phyloP scores from a whole-genome alignment of 768 basidiomycete species.

The Kwoniella mangroviensis region DNA sequence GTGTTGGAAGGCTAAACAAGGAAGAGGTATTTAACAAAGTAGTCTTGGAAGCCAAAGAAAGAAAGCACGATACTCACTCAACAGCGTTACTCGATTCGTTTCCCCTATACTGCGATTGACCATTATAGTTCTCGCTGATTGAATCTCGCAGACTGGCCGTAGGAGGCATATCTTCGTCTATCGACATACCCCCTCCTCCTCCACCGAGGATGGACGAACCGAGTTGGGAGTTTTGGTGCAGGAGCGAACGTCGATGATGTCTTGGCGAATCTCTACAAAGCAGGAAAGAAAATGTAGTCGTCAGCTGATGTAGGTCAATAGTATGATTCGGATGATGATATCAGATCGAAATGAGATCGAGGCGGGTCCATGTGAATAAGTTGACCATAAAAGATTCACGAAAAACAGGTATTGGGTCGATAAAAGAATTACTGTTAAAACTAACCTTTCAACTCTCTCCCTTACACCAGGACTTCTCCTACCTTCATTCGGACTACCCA shows the following conservation, averaged over 20 bases:
- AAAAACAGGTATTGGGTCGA: too few species aligned
- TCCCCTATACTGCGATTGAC: background rate
- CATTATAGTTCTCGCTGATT: background rate
- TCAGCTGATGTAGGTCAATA: constrained; percentile 4
- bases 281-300: background rate
- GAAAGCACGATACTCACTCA: constrained; percentile 26
- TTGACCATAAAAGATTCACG: too few species aligned
- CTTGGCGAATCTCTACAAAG: constrained; percentile 17
- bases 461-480: constrained; percentile 36
- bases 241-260: constrained; percentile 15
- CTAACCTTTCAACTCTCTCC: constrained; percentile 31
- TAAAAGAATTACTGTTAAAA: background rate
- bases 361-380: too few species aligned
- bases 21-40: background rate
- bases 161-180: constrained; percentile 52
- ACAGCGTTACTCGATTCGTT: constrained; percentile 3
- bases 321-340: background rate
- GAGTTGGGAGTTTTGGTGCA: constrained; percentile 25
- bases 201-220: constrained; percentile 25
- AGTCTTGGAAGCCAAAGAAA: background rate
- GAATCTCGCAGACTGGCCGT: constrained; percentile 40
- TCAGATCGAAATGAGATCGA: background rate
- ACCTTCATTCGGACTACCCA: constrained; percentile 24
- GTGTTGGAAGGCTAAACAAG: constrained; percentile 22
- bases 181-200: constrained; percentile 15